Evolutionary conservation across 176 grass and related monocot genomes (phyloP).

Genomic region (Triticum timopheevii): DNA sequence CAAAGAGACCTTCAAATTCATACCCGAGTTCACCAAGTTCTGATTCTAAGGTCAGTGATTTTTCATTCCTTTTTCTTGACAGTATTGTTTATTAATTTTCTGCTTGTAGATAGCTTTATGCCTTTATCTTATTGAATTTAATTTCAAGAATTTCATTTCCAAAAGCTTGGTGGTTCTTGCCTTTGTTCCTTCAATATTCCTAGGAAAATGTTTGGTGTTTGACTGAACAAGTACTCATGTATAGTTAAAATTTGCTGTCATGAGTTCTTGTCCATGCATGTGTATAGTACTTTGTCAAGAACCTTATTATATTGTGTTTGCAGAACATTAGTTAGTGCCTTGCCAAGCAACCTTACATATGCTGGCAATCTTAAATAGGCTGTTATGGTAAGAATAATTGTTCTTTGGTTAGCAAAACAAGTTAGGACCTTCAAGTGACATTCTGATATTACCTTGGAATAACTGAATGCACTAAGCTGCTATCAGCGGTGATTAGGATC

Average conservation of each 20-base stretch:
- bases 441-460: neutral
- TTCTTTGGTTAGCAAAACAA: conserved; percentile 7
- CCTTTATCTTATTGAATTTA: neutral
- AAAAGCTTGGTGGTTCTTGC: conserved; percentile 17
- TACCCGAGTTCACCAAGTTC: conserved; percentile 49
- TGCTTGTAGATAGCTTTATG: conserved; percentile 14
- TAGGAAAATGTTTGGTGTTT: neutral
- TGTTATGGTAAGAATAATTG: neutral
- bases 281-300: neutral
- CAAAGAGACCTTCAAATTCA: conserved; percentile 60
- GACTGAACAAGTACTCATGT: neutral
- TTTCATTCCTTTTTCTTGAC: neutral
- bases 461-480: neutral
- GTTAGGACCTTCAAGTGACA: neutral
- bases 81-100: conserved; percentile 10
- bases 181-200: conserved; percentile 15
- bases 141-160: neutral
- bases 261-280: neutral
- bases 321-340: neutral
- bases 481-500: neutral
- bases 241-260: conserved; percentile 9
- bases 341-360: neutral
- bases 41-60: conserved; percentile 58
- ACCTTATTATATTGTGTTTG: neutral
- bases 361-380: neutral